Percentiles rank a stretch among this genome's conserved stretches.
Evolutionary conservation across 495 filamentous ascomycete species (phyloP).

Genomic region (Parachaetomium inaequale): DNA sequence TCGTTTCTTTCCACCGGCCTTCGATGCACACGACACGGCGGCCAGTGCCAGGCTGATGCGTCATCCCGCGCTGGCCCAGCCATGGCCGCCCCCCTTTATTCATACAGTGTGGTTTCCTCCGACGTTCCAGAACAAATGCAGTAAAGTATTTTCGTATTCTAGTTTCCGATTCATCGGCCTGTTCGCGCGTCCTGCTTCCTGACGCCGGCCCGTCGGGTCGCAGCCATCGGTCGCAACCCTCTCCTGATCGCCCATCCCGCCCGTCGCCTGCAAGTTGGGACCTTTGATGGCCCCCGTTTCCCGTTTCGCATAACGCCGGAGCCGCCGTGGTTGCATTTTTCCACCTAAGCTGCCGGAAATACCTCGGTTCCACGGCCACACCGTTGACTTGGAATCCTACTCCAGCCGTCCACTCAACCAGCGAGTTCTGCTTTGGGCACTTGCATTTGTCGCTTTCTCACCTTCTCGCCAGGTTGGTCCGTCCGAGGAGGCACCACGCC

Average conservation of each 20-base stretch:
- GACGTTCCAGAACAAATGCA: conserved; percentile 4
- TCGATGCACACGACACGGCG: not conserved
- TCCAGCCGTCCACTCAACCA: not conserved
- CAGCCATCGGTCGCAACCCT: not conserved
- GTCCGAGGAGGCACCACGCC: not conserved
- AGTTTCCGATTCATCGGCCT: not conserved
- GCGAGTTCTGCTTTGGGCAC: not conserved
- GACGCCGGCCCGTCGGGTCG: not conserved
- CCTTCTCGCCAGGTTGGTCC: too few relatives aligned
- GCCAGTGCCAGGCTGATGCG: not conserved
- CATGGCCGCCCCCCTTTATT: too few relatives aligned
- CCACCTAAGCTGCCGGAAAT: not conserved
- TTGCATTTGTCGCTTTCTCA: too few relatives aligned
- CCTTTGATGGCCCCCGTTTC: not conserved
- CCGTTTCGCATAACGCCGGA: not conserved
- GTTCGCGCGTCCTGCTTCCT: not conserved
- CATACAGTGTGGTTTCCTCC: not conserved
- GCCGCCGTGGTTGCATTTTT: not conserved
- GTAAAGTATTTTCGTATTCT: too few relatives aligned
- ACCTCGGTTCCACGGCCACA: not conserved
- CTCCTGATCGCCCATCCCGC: conserved; percentile 6
- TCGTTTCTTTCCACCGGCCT: not conserved
- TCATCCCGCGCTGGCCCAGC: too few relatives aligned
- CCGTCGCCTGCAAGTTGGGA: not conserved
- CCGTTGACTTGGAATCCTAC: not conserved